phyloP scores from a whole-genome alignment of 148 eudicot genomes.

The Tetragonia tetragonoides region DNA sequence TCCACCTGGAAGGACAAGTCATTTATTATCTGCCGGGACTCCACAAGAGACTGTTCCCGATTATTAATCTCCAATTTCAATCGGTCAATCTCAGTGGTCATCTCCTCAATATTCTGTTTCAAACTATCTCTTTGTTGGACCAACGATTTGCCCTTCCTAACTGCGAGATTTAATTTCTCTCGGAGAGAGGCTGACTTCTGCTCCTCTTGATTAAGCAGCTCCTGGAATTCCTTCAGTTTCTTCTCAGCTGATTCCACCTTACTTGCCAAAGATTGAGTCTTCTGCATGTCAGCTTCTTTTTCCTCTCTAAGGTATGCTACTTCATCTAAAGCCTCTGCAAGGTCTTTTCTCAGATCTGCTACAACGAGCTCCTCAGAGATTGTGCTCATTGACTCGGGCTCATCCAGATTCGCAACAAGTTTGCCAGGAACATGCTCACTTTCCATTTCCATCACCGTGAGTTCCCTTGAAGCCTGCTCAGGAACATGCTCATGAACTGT shows the following conservation, averaged over 20 bases:
- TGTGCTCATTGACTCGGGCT: slow-evolving; percentile 26
- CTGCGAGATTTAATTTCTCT: slow-evolving; percentile 94
- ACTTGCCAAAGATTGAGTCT: slow-evolving; percentile 47
- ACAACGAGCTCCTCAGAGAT: slow-evolving; percentile 37
- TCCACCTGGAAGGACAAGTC: slow-evolving; percentile 48
- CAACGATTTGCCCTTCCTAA: slow-evolving; percentile 84
- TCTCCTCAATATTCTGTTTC: slow-evolving; percentile 68
- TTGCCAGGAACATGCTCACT: slow-evolving; percentile 22
- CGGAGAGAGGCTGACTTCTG: slow-evolving; percentile 80
- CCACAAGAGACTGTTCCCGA: slow-evolving; percentile 49
- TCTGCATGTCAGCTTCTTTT: slow-evolving; percentile 44
- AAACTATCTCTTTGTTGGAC: slow-evolving; percentile 90
- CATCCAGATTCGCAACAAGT: slow-evolving; percentile 29
- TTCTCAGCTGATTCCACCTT: slow-evolving; percentile 46
- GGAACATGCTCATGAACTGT: slow-evolving; percentile 3
- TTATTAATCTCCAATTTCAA: slow-evolving; percentile 53
- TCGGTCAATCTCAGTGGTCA: slow-evolving; percentile 49
- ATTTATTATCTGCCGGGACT: slow-evolving; percentile 51
- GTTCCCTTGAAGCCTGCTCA: slow-evolving; percentile 17
- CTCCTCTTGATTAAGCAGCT: slow-evolving; percentile 76
- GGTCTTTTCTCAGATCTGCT: slow-evolving; percentile 41
- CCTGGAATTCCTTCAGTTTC: slow-evolving; percentile 52
- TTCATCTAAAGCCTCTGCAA: slow-evolving; percentile 56
- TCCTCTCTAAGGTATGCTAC: slow-evolving; percentile 54
- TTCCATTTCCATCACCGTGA: slow-evolving; percentile 19